A percentile compares a stretch with the other conserved stretches of the same genome.
Conservation (phyloP, 1,284 basidiomycete genomes). For the Lentinula novae-zelandiae region DNA sequence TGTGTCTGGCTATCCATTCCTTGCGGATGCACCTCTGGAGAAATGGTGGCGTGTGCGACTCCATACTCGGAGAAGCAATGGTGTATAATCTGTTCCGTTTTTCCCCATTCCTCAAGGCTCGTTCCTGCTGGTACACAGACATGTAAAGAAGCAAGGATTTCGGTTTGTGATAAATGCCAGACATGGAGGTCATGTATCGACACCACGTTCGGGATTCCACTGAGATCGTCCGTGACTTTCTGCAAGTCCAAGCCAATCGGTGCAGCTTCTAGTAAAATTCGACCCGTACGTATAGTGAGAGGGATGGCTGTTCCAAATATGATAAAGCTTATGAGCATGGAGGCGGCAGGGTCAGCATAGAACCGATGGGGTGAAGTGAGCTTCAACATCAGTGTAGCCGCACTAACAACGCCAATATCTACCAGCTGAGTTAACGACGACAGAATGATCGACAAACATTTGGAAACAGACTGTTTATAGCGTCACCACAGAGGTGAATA, state of each 20-base stretch:
- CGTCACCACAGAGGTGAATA: conserved; percentile 43
- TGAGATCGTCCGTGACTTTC: conserved; percentile 40
- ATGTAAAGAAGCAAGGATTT: conserved; percentile 45
- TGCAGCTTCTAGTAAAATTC: conserved; percentile 45
- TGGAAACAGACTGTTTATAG: conserved; percentile 37
- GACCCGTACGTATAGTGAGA: conserved; percentile 30
- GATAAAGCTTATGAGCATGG: conserved; percentile 40
- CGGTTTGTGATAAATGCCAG: conserved; percentile 46
- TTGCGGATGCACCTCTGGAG: conserved; percentile 30
- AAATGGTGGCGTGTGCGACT: conserved; percentile 45
- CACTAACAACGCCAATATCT: conserved; percentile 45
- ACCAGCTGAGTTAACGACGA: conserved; percentile 12
- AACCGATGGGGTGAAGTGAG: conserved; percentile 35
- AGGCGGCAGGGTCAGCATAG: conserved; percentile 45
- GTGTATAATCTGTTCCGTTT: conserved; percentile 39
- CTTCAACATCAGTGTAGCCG: conserved; percentile 42
- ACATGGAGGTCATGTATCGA: conserved; percentile 48
- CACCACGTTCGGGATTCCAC: conserved; percentile 36
- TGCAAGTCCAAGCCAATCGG: conserved; percentile 42
- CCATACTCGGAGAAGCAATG: conserved; percentile 47
- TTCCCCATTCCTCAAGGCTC: conserved; percentile 41
- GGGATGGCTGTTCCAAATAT: conserved; percentile 46
- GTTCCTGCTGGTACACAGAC: conserved; percentile 40
- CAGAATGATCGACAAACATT: not conserved
- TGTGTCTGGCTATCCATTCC: conserved; percentile 23